Conservation (phyloP, 2,329 filamentous ascomycete genomes). For the Aspergillus udagawae region DNA sequence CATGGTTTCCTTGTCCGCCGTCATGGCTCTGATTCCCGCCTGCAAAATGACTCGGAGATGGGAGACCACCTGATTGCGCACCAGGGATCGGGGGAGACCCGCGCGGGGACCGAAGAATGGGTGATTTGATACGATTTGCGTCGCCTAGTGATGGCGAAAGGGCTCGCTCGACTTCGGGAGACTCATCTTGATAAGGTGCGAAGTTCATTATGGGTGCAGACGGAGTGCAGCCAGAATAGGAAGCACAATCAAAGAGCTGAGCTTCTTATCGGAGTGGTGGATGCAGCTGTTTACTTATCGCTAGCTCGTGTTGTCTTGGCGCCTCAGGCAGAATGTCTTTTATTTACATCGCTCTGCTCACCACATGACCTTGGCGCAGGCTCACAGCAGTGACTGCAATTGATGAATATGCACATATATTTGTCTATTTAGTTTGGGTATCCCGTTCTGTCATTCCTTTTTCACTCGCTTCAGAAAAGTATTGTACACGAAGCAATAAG, state of each 20-base stretch:
- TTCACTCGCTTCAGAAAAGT: constrained; percentile 10
- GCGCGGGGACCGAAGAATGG: constrained; percentile 51
- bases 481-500: constrained; percentile 14
- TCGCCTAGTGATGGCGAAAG: constrained; percentile 65
- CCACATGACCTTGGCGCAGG: no score
- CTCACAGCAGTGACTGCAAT: constrained; percentile 5
- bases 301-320: constrained; percentile 16
- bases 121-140: constrained; percentile 49
- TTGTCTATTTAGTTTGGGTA: constrained; percentile 8
- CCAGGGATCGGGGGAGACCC: constrained; percentile 43
- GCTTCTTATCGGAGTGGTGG: constrained; percentile 13
- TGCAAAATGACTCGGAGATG: constrained; percentile 39
- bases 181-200: constrained; percentile 91
- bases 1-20: constrained; percentile 37
- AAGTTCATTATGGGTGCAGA: constrained; percentile 68
- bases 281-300: constrained; percentile 5
- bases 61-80: constrained; percentile 40
- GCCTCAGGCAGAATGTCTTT: constrained; percentile 13
- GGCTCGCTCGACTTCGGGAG: constrained; percentile 77
- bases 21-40: constrained; percentile 23
- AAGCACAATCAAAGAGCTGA: constrained; percentile 7
- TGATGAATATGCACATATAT: constrained; percentile 3
- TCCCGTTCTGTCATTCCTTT: constrained; percentile 15
- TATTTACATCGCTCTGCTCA: neutral
- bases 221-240: constrained; percentile 2